phyloP scores from a whole-genome alignment of 2,329 filamentous ascomycete genomes.

The Neonectria ditissima region DNA sequence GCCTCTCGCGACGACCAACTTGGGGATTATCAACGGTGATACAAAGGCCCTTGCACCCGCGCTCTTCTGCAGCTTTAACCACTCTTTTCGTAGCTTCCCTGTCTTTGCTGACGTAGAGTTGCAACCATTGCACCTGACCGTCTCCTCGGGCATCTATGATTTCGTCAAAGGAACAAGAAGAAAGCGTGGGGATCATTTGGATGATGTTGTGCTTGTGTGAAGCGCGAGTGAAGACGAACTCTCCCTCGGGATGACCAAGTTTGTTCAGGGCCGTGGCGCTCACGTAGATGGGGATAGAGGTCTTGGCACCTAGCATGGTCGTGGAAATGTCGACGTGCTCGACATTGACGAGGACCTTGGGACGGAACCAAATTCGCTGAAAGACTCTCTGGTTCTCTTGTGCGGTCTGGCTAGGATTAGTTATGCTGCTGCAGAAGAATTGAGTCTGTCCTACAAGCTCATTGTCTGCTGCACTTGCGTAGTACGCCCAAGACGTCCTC shows the following conservation, averaged over 20 bases:
- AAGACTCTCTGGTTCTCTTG: constrained; percentile 96
- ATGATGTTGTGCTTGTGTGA: constrained; percentile 89
- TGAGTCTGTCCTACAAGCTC: constrained; percentile 52
- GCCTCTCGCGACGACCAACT: constrained; percentile 93
- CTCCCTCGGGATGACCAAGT: constrained; percentile 91
- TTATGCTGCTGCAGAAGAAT: neutral
- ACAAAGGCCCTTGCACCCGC: constrained; percentile 95
- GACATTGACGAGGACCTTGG: constrained; percentile 88
- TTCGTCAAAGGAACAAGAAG: constrained; percentile 97
- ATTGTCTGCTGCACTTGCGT: constrained; percentile 83
- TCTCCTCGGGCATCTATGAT: constrained; percentile 85
- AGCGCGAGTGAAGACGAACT: constrained; percentile 88
- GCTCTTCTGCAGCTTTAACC: constrained; percentile 88
- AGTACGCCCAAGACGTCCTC: constrained; percentile 97
- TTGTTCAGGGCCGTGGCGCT: constrained; percentile 97
- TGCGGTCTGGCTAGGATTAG: constrained; percentile 74
- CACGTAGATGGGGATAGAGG: constrained; percentile 91
- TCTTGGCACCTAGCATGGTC: constrained; percentile 93
- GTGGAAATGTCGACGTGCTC: constrained; percentile 88
- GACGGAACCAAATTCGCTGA: constrained; percentile 97
- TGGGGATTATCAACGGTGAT: constrained; percentile 98
- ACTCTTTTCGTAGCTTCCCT: constrained; percentile 90
- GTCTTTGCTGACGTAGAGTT: constrained; percentile 98
- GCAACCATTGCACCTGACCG: constrained; percentile 93
- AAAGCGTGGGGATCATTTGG: constrained; percentile 98